phyloP scores from a whole-genome alignment of 2,329 filamentous ascomycete species.

The Exophiala sideris region DNA sequence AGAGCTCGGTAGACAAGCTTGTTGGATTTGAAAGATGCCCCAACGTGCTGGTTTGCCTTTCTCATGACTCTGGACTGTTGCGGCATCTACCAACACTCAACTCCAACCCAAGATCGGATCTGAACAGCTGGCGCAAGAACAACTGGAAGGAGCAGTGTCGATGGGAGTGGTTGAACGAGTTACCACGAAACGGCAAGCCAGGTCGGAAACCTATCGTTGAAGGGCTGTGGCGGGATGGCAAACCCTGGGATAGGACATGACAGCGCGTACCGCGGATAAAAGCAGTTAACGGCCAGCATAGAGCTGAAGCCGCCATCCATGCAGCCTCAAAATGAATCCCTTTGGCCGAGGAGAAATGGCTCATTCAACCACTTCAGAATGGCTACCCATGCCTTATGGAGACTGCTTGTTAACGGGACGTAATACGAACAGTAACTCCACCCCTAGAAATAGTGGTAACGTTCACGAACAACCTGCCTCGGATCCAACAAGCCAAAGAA shows the following conservation, averaged over 20 bases:
- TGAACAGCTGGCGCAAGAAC: slow-evolving; percentile 29
- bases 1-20: slow-evolving; percentile 29
- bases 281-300: too few relatives aligned
- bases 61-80: slow-evolving; percentile 31
- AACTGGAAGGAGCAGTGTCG: slow-evolving; percentile 27
- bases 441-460: too few relatives aligned
- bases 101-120: slow-evolving; percentile 10
- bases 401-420: too few relatives aligned
- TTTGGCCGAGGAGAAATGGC: too few relatives aligned
- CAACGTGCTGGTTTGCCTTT: slow-evolving; percentile 30
- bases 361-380: too few relatives aligned
- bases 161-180: slow-evolving; percentile 19
- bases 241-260: slow-evolving; percentile 8
- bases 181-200: slow-evolving; percentile 9
- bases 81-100: slow-evolving; percentile 30
- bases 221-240: slow-evolving; percentile 18
- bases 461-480: neutral
- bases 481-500: neutral
- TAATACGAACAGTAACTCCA: too few relatives aligned
- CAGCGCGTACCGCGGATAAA: neutral
- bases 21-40: slow-evolving; percentile 28
- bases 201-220: slow-evolving; percentile 12
- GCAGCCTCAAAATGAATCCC: too few relatives aligned
- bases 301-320: too few relatives aligned
- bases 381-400: too few relatives aligned